A percentile compares a stretch with the other conserved stretches of the same genome.
Evolutionary conservation across 495 filamentous ascomycete species (phyloP).

Genomic region (Aspergillus heteromorphus): DNA sequence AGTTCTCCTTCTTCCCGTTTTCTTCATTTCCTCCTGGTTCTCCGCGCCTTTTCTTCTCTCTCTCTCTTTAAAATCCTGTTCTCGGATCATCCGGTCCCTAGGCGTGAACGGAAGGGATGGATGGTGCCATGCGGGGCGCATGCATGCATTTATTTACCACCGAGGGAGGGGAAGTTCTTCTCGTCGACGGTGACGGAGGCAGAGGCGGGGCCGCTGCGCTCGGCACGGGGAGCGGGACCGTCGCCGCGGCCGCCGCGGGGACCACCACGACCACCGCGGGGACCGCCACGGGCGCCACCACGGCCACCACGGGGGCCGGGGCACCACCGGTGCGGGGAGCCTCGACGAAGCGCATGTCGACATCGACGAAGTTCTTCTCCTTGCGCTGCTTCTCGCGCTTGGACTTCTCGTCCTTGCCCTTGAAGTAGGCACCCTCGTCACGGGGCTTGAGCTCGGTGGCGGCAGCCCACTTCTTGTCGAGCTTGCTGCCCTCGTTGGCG

Average conservation of each 20-base stretch:
- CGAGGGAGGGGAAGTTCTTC: slow-evolving; percentile 49
- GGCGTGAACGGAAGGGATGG: not conserved
- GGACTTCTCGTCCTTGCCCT: slow-evolving; percentile 69
- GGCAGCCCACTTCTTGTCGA: slow-evolving; percentile 85
- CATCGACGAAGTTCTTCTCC: slow-evolving; percentile 80
- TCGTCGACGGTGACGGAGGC: slow-evolving; percentile 40
- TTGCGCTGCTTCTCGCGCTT: slow-evolving; percentile 88
- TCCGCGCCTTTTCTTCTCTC: not conserved
- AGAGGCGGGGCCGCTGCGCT: slow-evolving; percentile 23
- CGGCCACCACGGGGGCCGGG: slow-evolving; percentile 49
- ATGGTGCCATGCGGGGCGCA: not conserved
- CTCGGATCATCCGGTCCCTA: not conserved
- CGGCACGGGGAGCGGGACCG: slow-evolving; percentile 13
- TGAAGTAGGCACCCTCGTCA: slow-evolving; percentile 70
- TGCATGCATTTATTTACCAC: slow-evolving; percentile 34
- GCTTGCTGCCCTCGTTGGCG: slow-evolving; percentile 82
- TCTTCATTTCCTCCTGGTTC: not conserved
- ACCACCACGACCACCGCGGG: slow-evolving; percentile 34
- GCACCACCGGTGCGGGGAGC: slow-evolving; percentile 44
- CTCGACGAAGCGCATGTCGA: slow-evolving; percentile 78
- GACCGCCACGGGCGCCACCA: slow-evolving; percentile 40
- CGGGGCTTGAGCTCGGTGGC: slow-evolving; percentile 73
- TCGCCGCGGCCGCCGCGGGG: slow-evolving; percentile 27
- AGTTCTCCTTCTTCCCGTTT: not conserved
- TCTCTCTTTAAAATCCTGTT: no score